These are phyloP conservation scores for Cryptosporidium sp. DNA, from an alignment of 169 alveolate genomes.

Conservation along the genomic window DNA sequence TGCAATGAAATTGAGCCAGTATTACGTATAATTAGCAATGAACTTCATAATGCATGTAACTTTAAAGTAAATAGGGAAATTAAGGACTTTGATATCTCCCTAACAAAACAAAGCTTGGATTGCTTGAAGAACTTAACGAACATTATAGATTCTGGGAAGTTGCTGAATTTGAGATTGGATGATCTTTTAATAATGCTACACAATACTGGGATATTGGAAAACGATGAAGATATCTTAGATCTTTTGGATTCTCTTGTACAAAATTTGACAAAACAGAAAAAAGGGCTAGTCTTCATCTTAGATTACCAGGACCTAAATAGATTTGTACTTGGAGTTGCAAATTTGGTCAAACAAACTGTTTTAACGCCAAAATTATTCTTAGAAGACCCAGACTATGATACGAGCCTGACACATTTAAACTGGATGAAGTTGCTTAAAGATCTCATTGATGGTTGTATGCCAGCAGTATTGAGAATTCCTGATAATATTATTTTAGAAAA, in stretches of 20 bases:
- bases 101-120: slow-evolving; percentile 6
- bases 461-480: slow-evolving; percentile 4
- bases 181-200: slow-evolving; percentile 8
- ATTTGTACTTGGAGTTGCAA: slow-evolving; percentile 20
- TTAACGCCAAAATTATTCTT: slow-evolving; percentile 2
- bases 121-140: slow-evolving; percentile 29
- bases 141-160: slow-evolving; percentile 17
- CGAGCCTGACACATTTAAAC: neutral
- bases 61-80: neutral
- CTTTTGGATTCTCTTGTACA: slow-evolving; percentile 19
- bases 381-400: slow-evolving; percentile 30
- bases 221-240: slow-evolving; percentile 49
- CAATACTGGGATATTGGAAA: neutral
- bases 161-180: slow-evolving; percentile 39
- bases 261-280: slow-evolving; percentile 31
- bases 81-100: neutral
- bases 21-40: slow-evolving; percentile 12
- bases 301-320: slow-evolving; percentile 44
- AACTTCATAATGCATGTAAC: slow-evolving; percentile 5
- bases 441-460: neutral
- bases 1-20: slow-evolving; percentile 27
- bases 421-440: slow-evolving; percentile 30
- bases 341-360: neutral
- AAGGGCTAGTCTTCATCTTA: neutral
- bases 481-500: slow-evolving; percentile 17